Evolutionary conservation across 768 basidiomycete species (phyloP), one percentile per base, ranked within the genome.

Genomic region (Lactarius hatsudake): DNA sequence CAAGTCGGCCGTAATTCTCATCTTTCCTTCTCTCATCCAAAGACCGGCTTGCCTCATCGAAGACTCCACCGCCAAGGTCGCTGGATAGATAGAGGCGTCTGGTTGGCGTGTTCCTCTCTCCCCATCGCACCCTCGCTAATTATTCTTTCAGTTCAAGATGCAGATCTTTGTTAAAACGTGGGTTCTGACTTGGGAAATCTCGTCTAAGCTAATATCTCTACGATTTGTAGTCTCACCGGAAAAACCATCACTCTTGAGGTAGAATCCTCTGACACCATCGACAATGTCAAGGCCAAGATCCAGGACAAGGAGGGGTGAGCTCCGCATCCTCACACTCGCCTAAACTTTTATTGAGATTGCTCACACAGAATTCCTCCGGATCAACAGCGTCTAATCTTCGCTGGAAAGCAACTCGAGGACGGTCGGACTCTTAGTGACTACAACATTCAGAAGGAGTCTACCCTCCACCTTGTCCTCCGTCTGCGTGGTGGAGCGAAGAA

Each of bases 401-500:
- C 96, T 62, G 96, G 96, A 73, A 98, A 99, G 83, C 96, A 98
- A 80, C 90, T 99, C 73, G 96, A 98, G 83, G 97, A 99, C 81
- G 97, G 97, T 70, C 91, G 95, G 78, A 98, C 92, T 69, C 89
- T 95, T 69, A 90, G 81, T 77, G 93, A 94, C 82, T 96, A 96
- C 81, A 96, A 96, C 84, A 96, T 99, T 76, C 97, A 98, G 83
- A 98, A 98, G 86, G 96, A 98, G 82, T 97, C 95, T 38, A 98
- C 96, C 69, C 91, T 99, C 67, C 96, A 98, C 81, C 80, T 98
- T 72, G 96, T 98, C 71, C 89, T 98, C 74, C 91, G 97, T 75
- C 91, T 99, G 62, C 93, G 96, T 81, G 97, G 97, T 85, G 97
- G 97, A 86, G 94, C 89, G 73, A 98, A 98, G 89, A 98, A 98